Conservation (phyloP, 257 asterid species). For the Echium plantagineum region DNA sequence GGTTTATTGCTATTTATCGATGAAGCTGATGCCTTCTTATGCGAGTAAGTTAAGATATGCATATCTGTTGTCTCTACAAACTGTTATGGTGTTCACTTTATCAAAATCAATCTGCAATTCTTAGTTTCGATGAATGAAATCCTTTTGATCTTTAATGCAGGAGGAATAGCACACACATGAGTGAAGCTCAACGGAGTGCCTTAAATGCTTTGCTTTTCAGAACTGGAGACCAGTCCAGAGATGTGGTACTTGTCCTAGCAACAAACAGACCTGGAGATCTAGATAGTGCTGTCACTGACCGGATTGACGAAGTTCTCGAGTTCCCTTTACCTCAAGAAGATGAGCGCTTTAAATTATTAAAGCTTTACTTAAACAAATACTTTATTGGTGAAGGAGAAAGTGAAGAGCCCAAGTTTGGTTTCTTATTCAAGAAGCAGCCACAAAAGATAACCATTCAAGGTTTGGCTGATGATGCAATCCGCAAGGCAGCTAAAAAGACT, state of each 20-base stretch:
- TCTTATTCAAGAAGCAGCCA: constrained; percentile 39
- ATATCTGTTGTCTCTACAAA: too few relatives aligned
- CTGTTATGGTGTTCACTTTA: background rate
- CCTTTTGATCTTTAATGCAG: constrained; percentile 23
- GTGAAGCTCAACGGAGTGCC: constrained; percentile 96
- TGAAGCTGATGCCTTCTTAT: constrained; percentile 96
- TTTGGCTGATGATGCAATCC: constrained; percentile 47
- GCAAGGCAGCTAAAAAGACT: constrained; percentile 59
- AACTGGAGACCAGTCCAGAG: constrained; percentile 95
- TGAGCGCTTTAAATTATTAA: constrained; percentile 75
- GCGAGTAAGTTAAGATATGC: constrained; percentile 61
- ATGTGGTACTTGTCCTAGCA: constrained; percentile 90
- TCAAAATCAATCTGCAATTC: background rate
- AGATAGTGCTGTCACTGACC: constrained; percentile 84
- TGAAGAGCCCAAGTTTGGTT: constrained; percentile 35
- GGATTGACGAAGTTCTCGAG: constrained; percentile 92
- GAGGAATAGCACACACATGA: constrained; percentile 90
- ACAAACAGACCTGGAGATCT: constrained; percentile 95
- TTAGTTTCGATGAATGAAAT: background rate
- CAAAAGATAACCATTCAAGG: constrained; percentile 54
- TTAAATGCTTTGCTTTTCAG: constrained; percentile 82
- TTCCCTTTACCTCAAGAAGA: constrained; percentile 87
- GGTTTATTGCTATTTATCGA: constrained; percentile 91
- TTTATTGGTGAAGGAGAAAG: constrained; percentile 42
- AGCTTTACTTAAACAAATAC: constrained; percentile 76